A percentile compares a stretch with the other conserved stretches of the same genome.
Evolutionary conservation across 1,139 yeast genomes (phyloP).

Genomic region (Yamadazyma sp.): DNA sequence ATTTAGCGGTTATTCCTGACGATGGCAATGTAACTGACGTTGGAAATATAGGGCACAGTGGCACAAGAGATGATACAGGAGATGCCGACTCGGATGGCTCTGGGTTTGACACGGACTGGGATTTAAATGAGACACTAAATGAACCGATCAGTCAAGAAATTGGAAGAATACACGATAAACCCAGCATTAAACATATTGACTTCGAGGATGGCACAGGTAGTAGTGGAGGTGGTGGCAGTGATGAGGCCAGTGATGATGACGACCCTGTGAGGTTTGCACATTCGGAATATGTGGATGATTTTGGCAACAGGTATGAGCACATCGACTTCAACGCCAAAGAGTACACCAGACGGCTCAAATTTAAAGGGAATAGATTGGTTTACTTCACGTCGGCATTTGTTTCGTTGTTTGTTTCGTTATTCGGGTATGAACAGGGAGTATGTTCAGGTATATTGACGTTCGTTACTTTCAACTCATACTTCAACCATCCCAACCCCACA

Average conservation of each 20-base stretch:
- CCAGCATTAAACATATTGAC: background rate
- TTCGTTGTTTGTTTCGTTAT: conserved; percentile 77
- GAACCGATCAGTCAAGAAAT: too few species aligned
- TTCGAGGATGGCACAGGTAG: conserved; percentile 1
- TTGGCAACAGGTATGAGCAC: conserved; percentile 38
- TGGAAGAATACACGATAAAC: too few species aligned
- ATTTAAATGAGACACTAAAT: background rate
- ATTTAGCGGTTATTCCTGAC: too few species aligned
- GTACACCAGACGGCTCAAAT: conserved; percentile 32
- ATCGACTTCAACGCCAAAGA: conserved; percentile 37
- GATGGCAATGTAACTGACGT: too few species aligned
- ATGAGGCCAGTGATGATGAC: conserved; percentile 7
- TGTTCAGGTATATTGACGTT: conserved; percentile 72
- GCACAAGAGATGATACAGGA: background rate
- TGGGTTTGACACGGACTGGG: background rate
- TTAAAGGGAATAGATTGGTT: conserved; percentile 47
- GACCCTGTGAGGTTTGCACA: conserved; percentile 16
- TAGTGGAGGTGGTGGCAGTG: conserved; percentile 4
- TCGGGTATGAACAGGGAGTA: conserved; percentile 92
- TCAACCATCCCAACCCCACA: conserved; percentile 45
- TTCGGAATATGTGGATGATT: conserved; percentile 25
- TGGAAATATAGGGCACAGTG: background rate
- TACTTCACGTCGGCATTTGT: conserved; percentile 84
- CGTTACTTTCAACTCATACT: conserved; percentile 44
- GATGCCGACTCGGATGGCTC: background rate